phyloP scores from a whole-genome alignment of 495 filamentous ascomycete genomes.

The Penicillium angulare region DNA sequence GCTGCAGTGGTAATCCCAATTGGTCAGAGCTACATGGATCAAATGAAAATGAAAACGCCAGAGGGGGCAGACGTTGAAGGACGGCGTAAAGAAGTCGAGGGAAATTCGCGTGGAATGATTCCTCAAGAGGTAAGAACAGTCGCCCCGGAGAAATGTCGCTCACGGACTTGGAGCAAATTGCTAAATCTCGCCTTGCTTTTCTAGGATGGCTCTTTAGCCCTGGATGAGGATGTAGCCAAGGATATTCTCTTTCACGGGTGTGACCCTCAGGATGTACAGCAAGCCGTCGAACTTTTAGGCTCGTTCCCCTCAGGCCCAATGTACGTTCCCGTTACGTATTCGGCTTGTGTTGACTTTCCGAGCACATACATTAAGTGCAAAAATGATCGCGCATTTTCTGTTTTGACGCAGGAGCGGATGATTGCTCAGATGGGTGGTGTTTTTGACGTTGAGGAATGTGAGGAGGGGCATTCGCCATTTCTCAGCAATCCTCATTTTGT shows the following conservation, averaged over 20 bases:
- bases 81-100: too few species aligned
- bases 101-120: too few species aligned
- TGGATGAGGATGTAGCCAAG: slow-evolving; percentile 11
- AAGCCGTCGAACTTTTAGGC: slow-evolving; percentile 22
- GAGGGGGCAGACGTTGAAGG: slow-evolving; percentile 28
- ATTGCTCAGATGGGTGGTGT: slow-evolving; percentile 24
- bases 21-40: slow-evolving; percentile 21
- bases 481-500: slow-evolving; percentile 27
- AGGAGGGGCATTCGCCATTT: slow-evolving; percentile 32
- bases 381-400: slow-evolving; percentile 31
- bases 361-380: slow-evolving; percentile 36
- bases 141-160: too few species aligned
- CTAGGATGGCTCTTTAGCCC: slow-evolving; percentile 30
- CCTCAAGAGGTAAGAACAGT: background rate
- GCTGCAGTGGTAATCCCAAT: slow-evolving; percentile 27
- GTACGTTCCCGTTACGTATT: slow-evolving; percentile 27
- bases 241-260: slow-evolving; percentile 26
- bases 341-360: slow-evolving; percentile 27
- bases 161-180: too few species aligned
- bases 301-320: slow-evolving; percentile 25
- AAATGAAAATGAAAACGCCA: slow-evolving; percentile 17
- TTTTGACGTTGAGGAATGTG: slow-evolving; percentile 26
- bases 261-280: slow-evolving; percentile 16
- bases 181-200: too few species aligned
- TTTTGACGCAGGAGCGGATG: slow-evolving; percentile 21